A percentile compares a stretch with the other conserved stretches of the same genome.
phyloP scores from a whole-genome alignment of 441 rosid species.

The Kokia cookei region DNA sequence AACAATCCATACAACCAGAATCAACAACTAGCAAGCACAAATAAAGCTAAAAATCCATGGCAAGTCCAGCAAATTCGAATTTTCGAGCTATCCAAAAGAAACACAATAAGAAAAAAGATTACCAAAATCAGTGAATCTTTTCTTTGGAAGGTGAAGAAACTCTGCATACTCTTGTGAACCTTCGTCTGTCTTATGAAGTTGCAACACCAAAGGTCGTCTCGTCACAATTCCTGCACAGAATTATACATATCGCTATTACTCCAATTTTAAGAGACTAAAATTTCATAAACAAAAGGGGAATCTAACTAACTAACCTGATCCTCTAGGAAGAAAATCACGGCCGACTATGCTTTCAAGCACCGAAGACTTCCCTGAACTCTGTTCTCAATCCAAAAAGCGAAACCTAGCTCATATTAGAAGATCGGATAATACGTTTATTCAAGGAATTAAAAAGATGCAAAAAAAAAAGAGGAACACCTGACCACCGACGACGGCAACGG shows the following conservation, averaged over 20 bases:
- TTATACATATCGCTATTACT: background rate
- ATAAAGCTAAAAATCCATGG: background rate
- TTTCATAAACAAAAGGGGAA: background rate
- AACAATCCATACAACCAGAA: background rate
- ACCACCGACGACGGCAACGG: slow-evolving; percentile 95
- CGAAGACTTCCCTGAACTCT: slow-evolving; percentile 91
- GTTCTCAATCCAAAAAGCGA: slow-evolving; percentile 10
- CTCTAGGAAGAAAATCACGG: slow-evolving; percentile 81
- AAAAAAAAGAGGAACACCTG: slow-evolving; percentile 36
- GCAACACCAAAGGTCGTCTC: slow-evolving; percentile 77
- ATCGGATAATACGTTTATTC: background rate
- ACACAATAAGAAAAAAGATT: background rate
- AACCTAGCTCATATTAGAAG: background rate
- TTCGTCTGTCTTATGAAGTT: slow-evolving; percentile 63
- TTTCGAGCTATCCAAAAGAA: background rate
- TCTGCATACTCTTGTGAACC: slow-evolving; percentile 70
- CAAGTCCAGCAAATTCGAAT: background rate
- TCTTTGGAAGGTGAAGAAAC: slow-evolving; percentile 62
- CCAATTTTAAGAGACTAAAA: background rate
- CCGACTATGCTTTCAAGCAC: slow-evolving; percentile 89
- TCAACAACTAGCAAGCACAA: background rate
- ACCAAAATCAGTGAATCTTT: slow-evolving; percentile 68
- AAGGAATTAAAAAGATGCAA: background rate
- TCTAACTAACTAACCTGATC: slow-evolving; percentile 51
- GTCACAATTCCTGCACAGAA: slow-evolving; percentile 70